Percentiles rank a stretch among this genome's conserved stretches.
Conservation (phyloP, 2,329 filamentous ascomycete genomes). For the Boeremia lycopersici region DNA sequence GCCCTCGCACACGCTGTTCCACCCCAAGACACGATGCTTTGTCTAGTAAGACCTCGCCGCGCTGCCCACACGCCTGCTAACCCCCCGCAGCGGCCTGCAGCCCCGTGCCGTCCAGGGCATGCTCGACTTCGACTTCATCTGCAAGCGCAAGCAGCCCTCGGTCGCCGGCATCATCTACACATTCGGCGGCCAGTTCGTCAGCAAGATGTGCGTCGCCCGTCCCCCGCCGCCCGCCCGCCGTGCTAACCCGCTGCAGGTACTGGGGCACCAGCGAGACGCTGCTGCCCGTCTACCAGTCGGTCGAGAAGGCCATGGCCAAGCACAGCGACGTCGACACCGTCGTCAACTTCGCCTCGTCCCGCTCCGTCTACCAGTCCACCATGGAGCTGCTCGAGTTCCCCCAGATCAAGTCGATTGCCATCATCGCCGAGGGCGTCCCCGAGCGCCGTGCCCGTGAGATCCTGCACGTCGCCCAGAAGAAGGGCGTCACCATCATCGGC, state of each 20-base stretch:
- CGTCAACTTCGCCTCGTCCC: conserved; percentile 99
- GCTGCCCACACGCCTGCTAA: conserved; percentile 26
- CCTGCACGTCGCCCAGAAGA: conserved; percentile 93
- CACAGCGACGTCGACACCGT: conserved; percentile 96
- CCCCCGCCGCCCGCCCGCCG: conserved; percentile 6
- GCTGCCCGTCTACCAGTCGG: conserved; percentile 95
- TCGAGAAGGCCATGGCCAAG: conserved; percentile 91
- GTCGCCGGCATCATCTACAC: conserved; percentile 99
- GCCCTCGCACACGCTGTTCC: conserved; percentile 90
- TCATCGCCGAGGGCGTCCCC: conserved; percentile 98
- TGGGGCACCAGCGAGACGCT: conserved; percentile 99
- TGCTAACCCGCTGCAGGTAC: conserved; percentile 63
- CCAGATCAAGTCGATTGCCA: conserved; percentile 98
- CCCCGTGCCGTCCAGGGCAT: conserved; percentile 71
- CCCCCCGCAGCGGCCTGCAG: conserved; percentile 76
- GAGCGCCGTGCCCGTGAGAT: conserved; percentile 98
- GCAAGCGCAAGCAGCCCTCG: conserved; percentile 95
- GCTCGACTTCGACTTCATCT: conserved; percentile 99
- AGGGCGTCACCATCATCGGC: conserved; percentile 98
- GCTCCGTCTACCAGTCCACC: conserved; percentile 97
- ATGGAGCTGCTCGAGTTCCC: conserved; percentile 98
- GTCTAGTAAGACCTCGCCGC: conserved; percentile 73
- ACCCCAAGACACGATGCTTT: conserved; percentile 99
- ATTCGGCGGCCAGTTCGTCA: conserved; percentile 99
- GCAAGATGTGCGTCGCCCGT: conserved; percentile 78